phyloP scores from a whole-genome alignment of 2,329 filamentous ascomycete genomes.

The Colletotrichum gloeosporioides region DNA sequence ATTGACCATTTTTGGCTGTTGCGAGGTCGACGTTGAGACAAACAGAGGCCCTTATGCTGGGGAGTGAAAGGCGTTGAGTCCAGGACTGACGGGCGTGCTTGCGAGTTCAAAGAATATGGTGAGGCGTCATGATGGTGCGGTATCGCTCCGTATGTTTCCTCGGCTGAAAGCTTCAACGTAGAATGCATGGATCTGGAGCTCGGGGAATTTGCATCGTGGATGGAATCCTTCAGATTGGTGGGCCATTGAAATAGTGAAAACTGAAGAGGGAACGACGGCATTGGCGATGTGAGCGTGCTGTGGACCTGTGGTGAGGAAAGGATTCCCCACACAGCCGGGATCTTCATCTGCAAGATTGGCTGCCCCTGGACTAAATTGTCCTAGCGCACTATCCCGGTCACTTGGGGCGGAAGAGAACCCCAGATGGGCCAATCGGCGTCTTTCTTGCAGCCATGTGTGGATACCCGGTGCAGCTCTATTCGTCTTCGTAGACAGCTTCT shows the following conservation, averaged over 20 bases:
- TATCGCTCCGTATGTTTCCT: not conserved
- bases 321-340: constrained; percentile 1
- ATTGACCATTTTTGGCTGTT: not conserved
- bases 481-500: not conserved
- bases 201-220: not conserved
- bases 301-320: not conserved
- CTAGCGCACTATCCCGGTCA: not conserved
- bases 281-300: not conserved
- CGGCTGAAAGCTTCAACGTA: not conserved
- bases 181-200: not conserved
- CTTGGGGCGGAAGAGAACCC: not conserved
- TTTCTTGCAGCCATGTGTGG: not conserved
- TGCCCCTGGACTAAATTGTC: not conserved
- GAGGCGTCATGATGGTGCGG: not conserved
- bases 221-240: not conserved
- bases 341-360: not conserved
- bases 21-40: not conserved
- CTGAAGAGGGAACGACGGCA: not conserved
- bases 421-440: not conserved
- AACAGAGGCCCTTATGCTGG: not conserved
- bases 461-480: not conserved
- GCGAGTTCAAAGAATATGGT: not conserved
- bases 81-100: not conserved
- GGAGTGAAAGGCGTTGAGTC: not conserved
- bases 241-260: not conserved